Evolutionary conservation across 1,284 basidiomycete species (phyloP).

Genomic region (Pterulicium gracile): DNA sequence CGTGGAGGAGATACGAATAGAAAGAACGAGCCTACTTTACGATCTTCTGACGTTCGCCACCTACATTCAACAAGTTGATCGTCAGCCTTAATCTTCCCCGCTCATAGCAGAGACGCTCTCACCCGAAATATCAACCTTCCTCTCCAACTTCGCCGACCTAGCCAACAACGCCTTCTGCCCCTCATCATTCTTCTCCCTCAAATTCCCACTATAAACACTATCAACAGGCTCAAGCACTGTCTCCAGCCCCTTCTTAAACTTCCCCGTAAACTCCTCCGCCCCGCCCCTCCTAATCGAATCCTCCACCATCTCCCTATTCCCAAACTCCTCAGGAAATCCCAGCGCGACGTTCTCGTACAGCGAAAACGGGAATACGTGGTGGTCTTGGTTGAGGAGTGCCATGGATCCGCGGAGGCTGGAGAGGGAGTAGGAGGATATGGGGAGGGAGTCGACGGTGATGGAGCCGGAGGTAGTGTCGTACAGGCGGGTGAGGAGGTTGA

Average conservation of each 20-base stretch:
- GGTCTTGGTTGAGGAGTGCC: constrained; percentile 26
- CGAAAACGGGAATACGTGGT: constrained; percentile 29
- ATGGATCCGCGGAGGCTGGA: constrained; percentile 22
- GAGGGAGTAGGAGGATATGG: constrained; percentile 17
- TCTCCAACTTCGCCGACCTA: constrained; percentile 11
- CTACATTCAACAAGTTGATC: constrained; percentile 10
- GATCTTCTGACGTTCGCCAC: constrained; percentile 34
- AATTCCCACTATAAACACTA: constrained; percentile 8
- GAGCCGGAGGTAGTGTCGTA: constrained; percentile 26
- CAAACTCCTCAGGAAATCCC: constrained; percentile 13
- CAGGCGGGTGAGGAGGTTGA: constrained; percentile 32
- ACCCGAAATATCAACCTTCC: constrained; percentile 18
- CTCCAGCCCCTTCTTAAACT: constrained; percentile 22
- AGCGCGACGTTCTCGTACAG: constrained; percentile 30
- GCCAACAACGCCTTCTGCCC: neutral
- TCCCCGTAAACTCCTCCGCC: constrained; percentile 22
- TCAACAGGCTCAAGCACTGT: constrained; percentile 21
- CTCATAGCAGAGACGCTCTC: neutral
- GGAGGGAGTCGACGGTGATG: constrained; percentile 26
- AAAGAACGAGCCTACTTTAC: constrained; percentile 27
- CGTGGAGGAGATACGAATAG: neutral
- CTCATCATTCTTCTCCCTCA: neutral
- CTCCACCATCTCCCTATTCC: constrained; percentile 15
- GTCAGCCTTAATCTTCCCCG: neutral
- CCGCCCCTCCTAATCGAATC: constrained; percentile 26